Base-by-base conservation (phyloP, 805 yeast genomes). In the Yamadazyma akitaensis region DNA sequence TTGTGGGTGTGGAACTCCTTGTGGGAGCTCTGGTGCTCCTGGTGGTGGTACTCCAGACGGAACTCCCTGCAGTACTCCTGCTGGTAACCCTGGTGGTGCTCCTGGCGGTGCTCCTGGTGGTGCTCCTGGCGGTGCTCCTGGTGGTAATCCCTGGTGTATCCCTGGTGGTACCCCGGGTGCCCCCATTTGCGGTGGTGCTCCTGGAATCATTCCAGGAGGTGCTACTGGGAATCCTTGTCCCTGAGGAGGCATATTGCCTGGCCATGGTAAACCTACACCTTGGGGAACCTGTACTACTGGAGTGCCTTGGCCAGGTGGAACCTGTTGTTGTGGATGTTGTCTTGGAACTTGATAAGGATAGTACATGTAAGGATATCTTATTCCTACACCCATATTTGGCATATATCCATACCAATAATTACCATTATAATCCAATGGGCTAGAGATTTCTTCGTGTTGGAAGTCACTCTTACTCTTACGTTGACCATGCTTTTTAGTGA, bases 401-500 rank as follows among this genome's bases (percentile, higher is more conserved):
- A 45, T 21, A 40, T 48, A 53, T 2, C 56, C 59, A 16, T 55
- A 55, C 56, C 55, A 54, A 37, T 56, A 56, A 32, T 53, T 55
- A 3, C 56, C 56, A 33, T 44, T 46, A 28, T 55, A 55, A 6
- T 51, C 55, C 11, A 48, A 6, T 8, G 44, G 36, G 24, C 35
- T 33, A 6, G 34, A 18, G 2, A 41, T 32, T 13, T 58, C 61
- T 16, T 56, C 57, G 47, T 53, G 50, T 44, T 68, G 70, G 54
- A 68, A 71, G 48, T 71, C 75, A 16, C 67, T 67, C 50, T 70
- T 71, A 24, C 68, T 61, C 53, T 69, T 69, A 32, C 75, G 56
- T 42, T 61, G 67, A n/a, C 76, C 76, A 50, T 71, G 76, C 39
- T 68, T 71, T 49, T 71, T 70, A 50, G 75, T 69, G 25, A 71